Evolutionary conservation across 116 monocot genomes (phyloP).

Genomic region (Zostera marina): DNA sequence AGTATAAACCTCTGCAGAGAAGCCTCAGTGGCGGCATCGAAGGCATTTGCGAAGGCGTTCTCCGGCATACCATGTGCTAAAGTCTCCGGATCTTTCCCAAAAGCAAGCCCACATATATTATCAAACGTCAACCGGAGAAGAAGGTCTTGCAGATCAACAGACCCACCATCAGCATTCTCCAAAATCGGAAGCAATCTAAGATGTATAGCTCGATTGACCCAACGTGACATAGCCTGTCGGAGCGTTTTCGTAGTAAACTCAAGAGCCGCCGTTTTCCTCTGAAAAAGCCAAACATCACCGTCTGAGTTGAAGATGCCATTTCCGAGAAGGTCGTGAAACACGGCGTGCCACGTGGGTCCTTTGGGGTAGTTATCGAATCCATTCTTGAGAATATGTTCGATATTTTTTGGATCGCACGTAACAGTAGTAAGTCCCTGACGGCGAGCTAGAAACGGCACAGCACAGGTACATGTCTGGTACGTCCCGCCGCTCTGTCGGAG

Average conservation of each 20-base stretch:
- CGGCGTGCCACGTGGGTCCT: constrained; percentile 16
- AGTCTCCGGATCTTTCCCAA: constrained; percentile 28
- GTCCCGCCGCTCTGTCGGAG: constrained; percentile 16
- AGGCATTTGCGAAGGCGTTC: constrained; percentile 15
- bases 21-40: constrained; percentile 15
- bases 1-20: constrained; percentile 10
- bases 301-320: constrained; percentile 30
- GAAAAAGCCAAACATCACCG: constrained; percentile 23
- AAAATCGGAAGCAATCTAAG: constrained; percentile 6
- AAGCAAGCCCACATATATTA: constrained; percentile 16
- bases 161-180: too few species aligned
- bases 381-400: constrained; percentile 14
- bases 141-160: constrained; percentile 13
- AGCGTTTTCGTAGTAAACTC: constrained; percentile 21
- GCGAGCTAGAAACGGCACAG: constrained; percentile 13
- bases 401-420: constrained; percentile 17
- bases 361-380: constrained; percentile 28
- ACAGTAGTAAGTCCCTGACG: constrained; percentile 13
- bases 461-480: constrained; percentile 18
- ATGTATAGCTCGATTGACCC: constrained; percentile 3
- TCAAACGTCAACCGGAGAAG: constrained; percentile 16
- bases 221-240: constrained; percentile 18
- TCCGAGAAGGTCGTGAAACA: constrained; percentile 25
- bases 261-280: constrained; percentile 24
- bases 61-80: constrained; percentile 14